Evolutionary conservation across 768 basidiomycete genomes (phyloP).

Genomic region (Mycena filopes): DNA sequence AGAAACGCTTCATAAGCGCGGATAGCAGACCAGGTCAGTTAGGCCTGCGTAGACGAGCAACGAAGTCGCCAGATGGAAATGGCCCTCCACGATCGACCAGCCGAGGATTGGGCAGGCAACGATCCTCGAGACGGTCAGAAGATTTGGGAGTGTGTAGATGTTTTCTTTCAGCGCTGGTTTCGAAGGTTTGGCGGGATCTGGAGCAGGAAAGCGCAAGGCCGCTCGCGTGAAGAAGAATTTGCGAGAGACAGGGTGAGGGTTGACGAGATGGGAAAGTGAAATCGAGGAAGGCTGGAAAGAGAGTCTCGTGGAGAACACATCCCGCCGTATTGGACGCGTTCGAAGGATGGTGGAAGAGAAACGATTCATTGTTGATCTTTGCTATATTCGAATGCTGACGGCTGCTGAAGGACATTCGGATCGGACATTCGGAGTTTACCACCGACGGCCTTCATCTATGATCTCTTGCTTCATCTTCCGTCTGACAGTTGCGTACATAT

Average conservation of each 20-base stretch:
- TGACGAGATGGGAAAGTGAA: neutral
- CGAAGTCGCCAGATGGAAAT: slow-evolving; percentile 84
- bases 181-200: slow-evolving; percentile 31
- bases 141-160: slow-evolving; percentile 94
- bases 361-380: slow-evolving; percentile 18
- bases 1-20: slow-evolving; percentile 20
- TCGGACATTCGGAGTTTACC: too few relatives aligned
- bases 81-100: slow-evolving; percentile 84
- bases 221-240: slow-evolving; percentile 29
- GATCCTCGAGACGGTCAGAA: slow-evolving; percentile 89
- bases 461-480: too few relatives aligned
- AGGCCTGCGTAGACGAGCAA: slow-evolving; percentile 92
- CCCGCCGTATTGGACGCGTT: neutral
- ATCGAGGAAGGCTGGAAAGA: neutral
- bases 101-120: slow-evolving; percentile 91
- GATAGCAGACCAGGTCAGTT: slow-evolving; percentile 82
- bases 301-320: slow-evolving; percentile 6
- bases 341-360: slow-evolving; percentile 14
- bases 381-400: neutral
- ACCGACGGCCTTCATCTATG: too few relatives aligned
- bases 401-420: too few relatives aligned
- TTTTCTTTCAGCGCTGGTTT: slow-evolving; percentile 73
- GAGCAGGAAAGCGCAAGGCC: slow-evolving; percentile 8
- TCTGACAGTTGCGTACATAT: too few relatives aligned
- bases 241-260: neutral